Base-by-base conservation (phyloP, 257 asterid species). In the Petrea volubilis region DNA sequence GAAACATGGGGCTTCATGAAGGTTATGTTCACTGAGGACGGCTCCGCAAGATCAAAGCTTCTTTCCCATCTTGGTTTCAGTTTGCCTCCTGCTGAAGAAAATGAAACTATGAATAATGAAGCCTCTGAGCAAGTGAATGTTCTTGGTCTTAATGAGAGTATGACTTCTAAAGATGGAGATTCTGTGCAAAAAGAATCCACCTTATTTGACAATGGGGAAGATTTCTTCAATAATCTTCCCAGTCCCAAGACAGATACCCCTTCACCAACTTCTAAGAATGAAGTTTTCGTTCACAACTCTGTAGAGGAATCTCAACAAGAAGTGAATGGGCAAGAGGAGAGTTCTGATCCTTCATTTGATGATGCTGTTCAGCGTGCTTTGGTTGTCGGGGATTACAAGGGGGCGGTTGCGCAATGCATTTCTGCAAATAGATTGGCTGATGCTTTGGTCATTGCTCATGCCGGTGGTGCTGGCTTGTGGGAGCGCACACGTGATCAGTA, bases 361-460 rank as follows among this genome's bases (percentile, higher is more conserved):
- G 91, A 88, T 62, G 83, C 82, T 76, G 89, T 88, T 64, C 95
- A 88, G 71, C 82, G 68, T 73, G 89, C 87, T 31, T 80, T 88
- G 78, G 86, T 83, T 58, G 89, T 85, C 61, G 89, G 91, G 68
- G 86, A 87, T 80, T 87, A 85, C 67, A 87, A 81, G 61, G 86
- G 87, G 52, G 90, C 93, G 62, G 93, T 87, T 67, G 75, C 81
- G 24, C 86, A 79, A 23, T 87, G 94, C 80, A 71, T 87, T 53
- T 76, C 89, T 49, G 82, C 91, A 28, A 80, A 77, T 78, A 83
- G 78, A 77, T 75, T 78, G 81, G 87, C 91, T 20, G 94, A 87
- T 85, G 94, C 94, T 67, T 77, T 87, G 66, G 84, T 85, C 72
- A 87, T 87, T 79, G 91, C 94, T 66, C 89, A 87, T 78, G 83